Conservation (phyloP, 108 stramenopile genomes). For the Parietichytrium sp. region DNA sequence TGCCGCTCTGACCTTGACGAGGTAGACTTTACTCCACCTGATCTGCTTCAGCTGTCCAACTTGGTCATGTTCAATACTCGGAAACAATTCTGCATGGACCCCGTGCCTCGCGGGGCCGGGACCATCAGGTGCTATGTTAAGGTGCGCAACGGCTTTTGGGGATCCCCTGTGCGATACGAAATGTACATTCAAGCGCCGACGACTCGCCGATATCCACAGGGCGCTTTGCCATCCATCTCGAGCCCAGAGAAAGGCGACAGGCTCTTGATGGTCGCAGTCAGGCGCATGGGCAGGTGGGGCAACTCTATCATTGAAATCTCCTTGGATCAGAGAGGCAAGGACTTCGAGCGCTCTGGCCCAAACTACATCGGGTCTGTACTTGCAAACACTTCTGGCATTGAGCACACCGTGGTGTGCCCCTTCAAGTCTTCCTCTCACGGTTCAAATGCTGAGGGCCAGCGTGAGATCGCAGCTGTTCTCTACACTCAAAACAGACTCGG, state of each 20-base stretch:
- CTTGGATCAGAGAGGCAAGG: not conserved
- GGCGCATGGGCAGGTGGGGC: not conserved
- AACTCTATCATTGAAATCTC: conserved; percentile 29
- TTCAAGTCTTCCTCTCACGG: not conserved
- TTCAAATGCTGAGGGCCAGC: not conserved
- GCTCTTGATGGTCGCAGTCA: not conserved
- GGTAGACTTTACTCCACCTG: not conserved
- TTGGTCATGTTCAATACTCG: conserved; percentile 4
- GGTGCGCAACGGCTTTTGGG: conserved; percentile 20
- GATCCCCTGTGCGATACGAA: conserved; percentile 25
- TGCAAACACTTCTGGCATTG: not conserved
- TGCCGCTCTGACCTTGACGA: not conserved
- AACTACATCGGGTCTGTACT: conserved; percentile 2
- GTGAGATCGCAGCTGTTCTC: not conserved
- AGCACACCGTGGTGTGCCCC: not conserved
- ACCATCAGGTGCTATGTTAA: conserved; percentile 19
- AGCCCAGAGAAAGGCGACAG: not conserved
- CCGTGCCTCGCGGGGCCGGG: not conserved
- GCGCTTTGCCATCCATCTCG: not conserved
- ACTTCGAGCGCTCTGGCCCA: not conserved
- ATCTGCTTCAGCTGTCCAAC: not conserved
- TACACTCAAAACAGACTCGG: conserved; percentile 32
- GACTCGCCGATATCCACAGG: not conserved
- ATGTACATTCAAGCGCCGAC: conserved; percentile 9
- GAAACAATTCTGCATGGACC: conserved; percentile 6